Evolutionary conservation across 2,329 filamentous ascomycete species (phyloP), one percentile per base, ranked within the genome.

Genomic region (Fusarium pininemorale): DNA sequence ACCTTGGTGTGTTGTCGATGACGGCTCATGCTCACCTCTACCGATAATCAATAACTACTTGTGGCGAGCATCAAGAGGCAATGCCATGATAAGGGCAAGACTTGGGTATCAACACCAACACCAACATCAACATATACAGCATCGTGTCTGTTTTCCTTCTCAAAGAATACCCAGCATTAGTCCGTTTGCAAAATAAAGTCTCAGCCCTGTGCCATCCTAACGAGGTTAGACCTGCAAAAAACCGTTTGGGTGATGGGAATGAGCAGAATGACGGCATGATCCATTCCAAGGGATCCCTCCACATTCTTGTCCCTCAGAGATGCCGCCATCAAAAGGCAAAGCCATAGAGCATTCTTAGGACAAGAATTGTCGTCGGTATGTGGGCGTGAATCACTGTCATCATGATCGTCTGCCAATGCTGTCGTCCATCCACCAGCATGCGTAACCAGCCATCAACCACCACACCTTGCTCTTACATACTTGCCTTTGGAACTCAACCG

Each of bases 131-230:
- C 14, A 30, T 35, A 51, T 39, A 39, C 32, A 50, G 26, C 37
- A 72, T 14, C 50, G 30, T 61, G 47, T 61, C 45, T 35, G 38
- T 42, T 32, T 30, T 24, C 26, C 16, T 38, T 32, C 30, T 42
- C 20, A 22, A 28, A 8, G 28, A 20, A 22, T 42, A 28, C 56
- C 48, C 44, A 32, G n/a, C 63, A 24, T 22, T 20, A 54, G 51
- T 44, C 50, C 39, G 56, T 62, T 69, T 72, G 63, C 59, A 56
- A 28, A 55, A 65, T 41, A 37, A 39, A 44, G 59, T 32, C 53
- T 69, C 63, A 65, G 72, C 67, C 63, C 63, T 74, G 71, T 62
- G 44, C 28, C 42, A 39, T 53, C 38, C 38, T 42, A 42, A 54
- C 39, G 13, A 42, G 41, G 51, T 38, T 50, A 45, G 41, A 22